phyloP scores from a whole-genome alignment of 2,329 filamentous ascomycete genomes.

The Lachnellula hyalina region DNA sequence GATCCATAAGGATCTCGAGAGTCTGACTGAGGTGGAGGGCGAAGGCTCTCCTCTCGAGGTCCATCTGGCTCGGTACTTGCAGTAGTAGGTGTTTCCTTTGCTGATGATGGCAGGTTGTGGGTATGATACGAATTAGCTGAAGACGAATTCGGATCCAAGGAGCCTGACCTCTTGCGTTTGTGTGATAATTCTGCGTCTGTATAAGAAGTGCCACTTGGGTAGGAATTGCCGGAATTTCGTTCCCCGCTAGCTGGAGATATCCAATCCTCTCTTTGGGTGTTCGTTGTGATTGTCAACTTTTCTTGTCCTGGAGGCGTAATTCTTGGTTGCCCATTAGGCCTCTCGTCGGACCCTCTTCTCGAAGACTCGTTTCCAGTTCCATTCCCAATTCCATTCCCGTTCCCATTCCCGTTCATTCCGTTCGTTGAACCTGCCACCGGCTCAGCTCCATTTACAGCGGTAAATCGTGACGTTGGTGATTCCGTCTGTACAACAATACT shows the following conservation, averaged over 20 bases:
- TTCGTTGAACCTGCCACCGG: conserved; percentile 5
- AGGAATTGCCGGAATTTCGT: conserved; percentile 19
- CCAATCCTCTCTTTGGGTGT: conserved; percentile 30
- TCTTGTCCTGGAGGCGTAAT: conserved; percentile 30
- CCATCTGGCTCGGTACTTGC: conserved; percentile 31
- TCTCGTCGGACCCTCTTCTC: conserved; percentile 29
- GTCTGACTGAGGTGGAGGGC: conserved; percentile 39
- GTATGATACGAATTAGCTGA: conserved; percentile 34
- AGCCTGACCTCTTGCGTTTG: conserved; percentile 67
- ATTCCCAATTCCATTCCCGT: conserved; percentile 2
- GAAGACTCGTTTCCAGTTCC: conserved; percentile 6
- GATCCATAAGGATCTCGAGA: conserved; percentile 22
- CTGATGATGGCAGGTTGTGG: conserved; percentile 30
- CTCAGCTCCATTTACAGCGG: conserved; percentile 32
- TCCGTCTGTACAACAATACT: conserved; percentile 16
- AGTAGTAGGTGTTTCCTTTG: conserved; percentile 31
- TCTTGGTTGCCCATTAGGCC: conserved; percentile 27
- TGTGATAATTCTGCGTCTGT: conserved; percentile 39
- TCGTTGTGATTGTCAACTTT: conserved; percentile 30
- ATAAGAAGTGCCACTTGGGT: conserved; percentile 20
- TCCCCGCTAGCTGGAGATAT: conserved; percentile 22
- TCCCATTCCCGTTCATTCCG: conserved; percentile 17
- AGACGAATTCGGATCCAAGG: conserved; percentile 41
- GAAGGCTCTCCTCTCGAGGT: conserved; percentile 43
- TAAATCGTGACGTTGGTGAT: conserved; percentile 31